Evolutionary conservation across 306 rosid genomes (phyloP).

Genomic region (Quercus alba): DNA sequence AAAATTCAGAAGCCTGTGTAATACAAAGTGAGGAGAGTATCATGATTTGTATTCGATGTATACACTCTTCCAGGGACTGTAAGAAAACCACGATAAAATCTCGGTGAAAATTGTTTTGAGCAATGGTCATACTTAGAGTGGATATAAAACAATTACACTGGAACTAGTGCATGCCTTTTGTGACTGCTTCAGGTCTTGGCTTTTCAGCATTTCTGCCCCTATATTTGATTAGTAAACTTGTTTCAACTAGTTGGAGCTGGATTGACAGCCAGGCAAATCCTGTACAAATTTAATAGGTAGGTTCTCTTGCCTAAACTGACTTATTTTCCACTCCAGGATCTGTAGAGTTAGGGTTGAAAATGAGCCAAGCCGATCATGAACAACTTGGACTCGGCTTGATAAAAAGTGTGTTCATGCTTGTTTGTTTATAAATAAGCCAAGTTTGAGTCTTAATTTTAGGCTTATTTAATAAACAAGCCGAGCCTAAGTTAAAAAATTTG

Average conservation of each 20-base stretch:
- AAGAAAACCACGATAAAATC: neutral
- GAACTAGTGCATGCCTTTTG: neutral
- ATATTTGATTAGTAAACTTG: neutral
- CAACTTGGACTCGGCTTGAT: too few relatives aligned
- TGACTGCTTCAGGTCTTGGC: neutral
- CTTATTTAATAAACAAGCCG: too few relatives aligned
- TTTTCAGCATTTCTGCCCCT: neutral
- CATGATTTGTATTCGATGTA: neutral
- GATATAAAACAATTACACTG: neutral
- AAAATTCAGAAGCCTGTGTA: neutral
- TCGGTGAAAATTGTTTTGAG: neutral
- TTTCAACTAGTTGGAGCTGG: neutral
- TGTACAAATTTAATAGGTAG: neutral
- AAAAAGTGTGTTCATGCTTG: too few relatives aligned
- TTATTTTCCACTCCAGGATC: neutral
- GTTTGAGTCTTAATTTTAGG: too few relatives aligned
- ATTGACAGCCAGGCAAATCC: neutral
- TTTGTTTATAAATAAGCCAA: too few relatives aligned
- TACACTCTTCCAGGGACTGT: slow-evolving; percentile 3
- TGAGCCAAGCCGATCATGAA: too few relatives aligned
- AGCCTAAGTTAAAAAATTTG: too few relatives aligned
- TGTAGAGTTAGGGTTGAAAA: too few relatives aligned
- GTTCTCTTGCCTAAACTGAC: neutral
- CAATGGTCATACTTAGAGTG: neutral
- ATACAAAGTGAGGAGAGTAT: neutral